Base-by-base conservation (phyloP, 768 basidiomycete species). In the Candolleomyces aberdarensis region DNA sequence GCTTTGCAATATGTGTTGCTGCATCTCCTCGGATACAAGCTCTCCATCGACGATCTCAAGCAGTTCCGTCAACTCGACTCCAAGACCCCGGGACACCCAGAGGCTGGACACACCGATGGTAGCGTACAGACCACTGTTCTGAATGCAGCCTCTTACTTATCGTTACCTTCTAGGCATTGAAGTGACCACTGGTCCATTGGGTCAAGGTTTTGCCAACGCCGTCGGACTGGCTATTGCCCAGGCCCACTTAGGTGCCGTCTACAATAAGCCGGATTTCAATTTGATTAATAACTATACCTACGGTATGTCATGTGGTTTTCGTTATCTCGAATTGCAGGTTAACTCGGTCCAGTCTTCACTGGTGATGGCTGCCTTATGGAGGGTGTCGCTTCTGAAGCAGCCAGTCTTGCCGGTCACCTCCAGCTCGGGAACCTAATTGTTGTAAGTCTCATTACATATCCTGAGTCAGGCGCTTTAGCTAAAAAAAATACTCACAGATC, bases 291-390 rank as follows among this genome's bases (percentile, higher is more conserved):
- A 95, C 79, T 88, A 86, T 75, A 95, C 92, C 60, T 98, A 94
- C 73, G 89, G 93, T 92, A 66, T 56, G 73, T 46, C 22, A 9
- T 36, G 47, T n/a, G 56, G 54, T 57, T 19, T 40, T 29, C 20
- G 32, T 55, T 56, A 60, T 50, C 41, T 19, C 17, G 48, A 39
- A 20, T 54, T n/a, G 32, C 10, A 54, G 59, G 39, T 57, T 54
- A 61, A 55, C 20, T 52, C 61, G 8, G 59, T 53, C 19, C 63
- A 92, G 92, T 90, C 56, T 96, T 97, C 80, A 82, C 85, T 62
- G 96, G 96, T 68, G 96, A 98, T 75, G 96, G 96, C 50, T 98
- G 96, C 77, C 82, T 98, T 57, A 95, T 96, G 91, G 96, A 98
- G 76, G 96, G 96, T 81, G 88, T 98, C 65, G 84, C 94, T n/a